Percentiles rank a stretch among this genome's conserved stretches.
These are phyloP conservation scores for Colletotrichum echinochloae DNA, from an alignment of 2,329 filamentous ascomycete species.

Conservation along the genomic window DNA sequence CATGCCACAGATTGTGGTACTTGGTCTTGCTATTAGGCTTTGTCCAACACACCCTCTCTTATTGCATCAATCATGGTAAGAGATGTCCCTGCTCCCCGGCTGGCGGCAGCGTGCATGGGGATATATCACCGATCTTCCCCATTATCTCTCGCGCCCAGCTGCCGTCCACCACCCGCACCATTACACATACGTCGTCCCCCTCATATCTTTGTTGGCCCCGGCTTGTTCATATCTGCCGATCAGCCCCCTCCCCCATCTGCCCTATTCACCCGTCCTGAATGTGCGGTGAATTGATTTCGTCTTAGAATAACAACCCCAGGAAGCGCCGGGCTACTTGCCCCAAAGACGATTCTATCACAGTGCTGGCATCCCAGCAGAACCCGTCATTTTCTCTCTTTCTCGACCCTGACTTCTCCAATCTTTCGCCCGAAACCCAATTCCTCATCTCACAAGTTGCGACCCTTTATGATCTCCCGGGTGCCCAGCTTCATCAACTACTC, in stretches of 20 bases:
- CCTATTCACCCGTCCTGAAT: constrained; percentile 46
- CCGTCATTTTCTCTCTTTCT: constrained; percentile 39
- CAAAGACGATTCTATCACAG: constrained; percentile 51
- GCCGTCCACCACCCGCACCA: constrained; percentile 42
- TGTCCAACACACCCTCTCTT: constrained; percentile 55
- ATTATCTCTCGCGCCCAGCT: constrained; percentile 42
- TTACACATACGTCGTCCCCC: constrained; percentile 36
- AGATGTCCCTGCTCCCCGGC: constrained; percentile 51
- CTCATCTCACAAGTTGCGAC: constrained; percentile 47
- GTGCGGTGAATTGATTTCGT: constrained; percentile 56
- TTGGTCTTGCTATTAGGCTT: constrained; percentile 49
- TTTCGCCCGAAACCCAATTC: constrained; percentile 45
- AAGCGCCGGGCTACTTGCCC: constrained; percentile 58
- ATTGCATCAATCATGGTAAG: constrained; percentile 64
- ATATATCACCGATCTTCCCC: constrained; percentile 56
- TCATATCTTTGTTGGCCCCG: constrained; percentile 45
- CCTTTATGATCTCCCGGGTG: constrained; percentile 50
- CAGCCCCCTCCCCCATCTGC: constrained; percentile 43
- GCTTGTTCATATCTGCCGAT: constrained; percentile 40
- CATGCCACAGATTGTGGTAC: constrained; percentile 52
- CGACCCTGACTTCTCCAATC: constrained; percentile 44
- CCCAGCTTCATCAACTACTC: constrained; percentile 46
- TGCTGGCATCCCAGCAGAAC: constrained; percentile 50
- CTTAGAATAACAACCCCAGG: constrained; percentile 53
- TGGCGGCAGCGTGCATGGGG: constrained; percentile 58